Evolutionary conservation across 2,329 filamentous ascomycete species (phyloP).

Genomic region (Neonectria coccinea): DNA sequence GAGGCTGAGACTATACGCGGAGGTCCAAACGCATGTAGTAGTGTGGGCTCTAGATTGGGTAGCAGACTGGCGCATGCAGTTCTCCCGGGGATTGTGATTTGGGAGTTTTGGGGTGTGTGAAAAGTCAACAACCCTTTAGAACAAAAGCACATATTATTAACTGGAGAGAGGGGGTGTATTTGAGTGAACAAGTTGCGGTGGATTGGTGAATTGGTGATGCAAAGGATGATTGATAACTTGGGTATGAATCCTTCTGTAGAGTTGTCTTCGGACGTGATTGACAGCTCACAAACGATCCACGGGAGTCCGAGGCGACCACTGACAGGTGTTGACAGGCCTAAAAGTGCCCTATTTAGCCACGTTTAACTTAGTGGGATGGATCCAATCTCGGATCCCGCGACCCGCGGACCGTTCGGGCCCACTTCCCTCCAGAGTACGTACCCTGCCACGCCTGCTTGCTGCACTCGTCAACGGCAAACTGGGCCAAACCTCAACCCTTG

Average conservation of each 20-base stretch:
- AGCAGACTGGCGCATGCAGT: slow-evolving; percentile 40
- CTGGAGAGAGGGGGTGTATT: slow-evolving; percentile 5
- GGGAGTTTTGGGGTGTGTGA: slow-evolving; percentile 44
- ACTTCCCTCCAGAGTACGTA: not conserved
- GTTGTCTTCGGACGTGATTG: not conserved
- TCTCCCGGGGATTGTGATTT: slow-evolving; percentile 28
- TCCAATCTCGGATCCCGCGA: slow-evolving; percentile 37
- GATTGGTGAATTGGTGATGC: not conserved
- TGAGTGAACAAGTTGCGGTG: not conserved
- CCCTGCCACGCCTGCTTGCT: not conserved
- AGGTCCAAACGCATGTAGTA: slow-evolving; percentile 10
- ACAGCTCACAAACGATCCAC: not conserved
- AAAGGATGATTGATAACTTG: not conserved
- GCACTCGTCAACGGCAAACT: no score
- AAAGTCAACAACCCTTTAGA: slow-evolving; percentile 44
- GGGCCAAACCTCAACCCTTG: not conserved
- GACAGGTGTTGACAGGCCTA: not conserved
- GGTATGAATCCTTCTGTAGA: no score
- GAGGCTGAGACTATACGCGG: slow-evolving; percentile 7
- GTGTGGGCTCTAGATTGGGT: slow-evolving; percentile 30
- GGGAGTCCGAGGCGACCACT: not conserved
- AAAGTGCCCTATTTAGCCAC: not conserved
- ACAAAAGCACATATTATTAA: slow-evolving; percentile 30
- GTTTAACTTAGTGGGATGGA: slow-evolving; percentile 19
- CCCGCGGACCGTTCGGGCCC: slow-evolving; percentile 28